A percentile compares a stretch with the other conserved stretches of the same genome.
phyloP scores from a whole-genome alignment of 1,284 basidiomycete species.

The Irpex sp. region DNA sequence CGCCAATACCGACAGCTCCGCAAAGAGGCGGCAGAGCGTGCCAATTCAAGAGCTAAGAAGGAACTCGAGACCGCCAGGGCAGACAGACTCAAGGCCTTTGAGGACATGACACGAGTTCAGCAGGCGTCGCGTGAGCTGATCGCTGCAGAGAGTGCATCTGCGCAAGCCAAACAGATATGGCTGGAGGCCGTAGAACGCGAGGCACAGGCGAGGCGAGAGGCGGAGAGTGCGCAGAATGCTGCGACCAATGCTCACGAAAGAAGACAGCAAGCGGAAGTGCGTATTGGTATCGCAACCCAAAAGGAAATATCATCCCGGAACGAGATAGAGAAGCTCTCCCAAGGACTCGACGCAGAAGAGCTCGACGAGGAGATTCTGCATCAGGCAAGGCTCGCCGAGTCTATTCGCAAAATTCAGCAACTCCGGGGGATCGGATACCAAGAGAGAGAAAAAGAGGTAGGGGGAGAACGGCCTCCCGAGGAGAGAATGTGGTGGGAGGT shows the following conservation, averaged over 20 bases:
- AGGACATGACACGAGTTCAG: too few species aligned
- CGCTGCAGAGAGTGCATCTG: neutral
- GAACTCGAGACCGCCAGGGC: too few species aligned
- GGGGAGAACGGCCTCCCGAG: slow-evolving; percentile 29
- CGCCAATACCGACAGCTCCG: too few species aligned
- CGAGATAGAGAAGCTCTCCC: neutral
- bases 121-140: too few species aligned
- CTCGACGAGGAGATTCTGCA: neutral
- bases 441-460: neutral
- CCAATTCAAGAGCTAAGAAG: too few species aligned
- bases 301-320: neutral
- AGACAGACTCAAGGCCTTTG: too few species aligned
- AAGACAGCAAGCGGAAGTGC: neutral
- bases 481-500: slow-evolving; percentile 1
- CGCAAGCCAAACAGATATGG: neutral
- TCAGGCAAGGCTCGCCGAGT: neutral
- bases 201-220: neutral
- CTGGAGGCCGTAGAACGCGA: neutral
- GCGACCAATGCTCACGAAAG: neutral
- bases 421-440: neutral
- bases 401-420: neutral
- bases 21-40: too few species aligned
- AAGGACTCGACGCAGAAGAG: neutral
- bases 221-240: neutral
- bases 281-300: neutral